Evolutionary conservation across 2,329 filamentous ascomycete genomes (phyloP).

Genomic region (Aureobasidium uvarum): DNA sequence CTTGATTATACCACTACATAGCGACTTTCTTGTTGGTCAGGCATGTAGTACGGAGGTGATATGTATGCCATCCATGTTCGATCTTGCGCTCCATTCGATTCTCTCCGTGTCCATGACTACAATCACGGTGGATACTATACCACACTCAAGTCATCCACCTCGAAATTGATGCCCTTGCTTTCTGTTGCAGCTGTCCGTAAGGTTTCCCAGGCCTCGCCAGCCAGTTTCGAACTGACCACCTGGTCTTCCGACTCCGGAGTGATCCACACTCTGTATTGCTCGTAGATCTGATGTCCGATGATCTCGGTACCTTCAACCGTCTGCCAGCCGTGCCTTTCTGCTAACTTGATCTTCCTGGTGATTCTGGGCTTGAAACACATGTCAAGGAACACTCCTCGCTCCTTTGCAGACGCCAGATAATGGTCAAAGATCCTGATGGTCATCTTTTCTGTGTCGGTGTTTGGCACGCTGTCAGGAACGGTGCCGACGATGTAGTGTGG

Average conservation of each 20-base stretch:
- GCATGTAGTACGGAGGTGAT: no score
- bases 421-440: slow-evolving; percentile 34
- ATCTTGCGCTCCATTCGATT: no score
- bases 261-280: slow-evolving; percentile 44
- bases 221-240: neutral
- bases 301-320: slow-evolving; percentile 44
- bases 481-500: slow-evolving; percentile 44
- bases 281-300: slow-evolving; percentile 45
- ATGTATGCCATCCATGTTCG: no score
- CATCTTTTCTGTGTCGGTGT: slow-evolving; percentile 35
- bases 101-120: no score
- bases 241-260: neutral
- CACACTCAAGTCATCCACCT: neutral
- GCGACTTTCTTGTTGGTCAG: no score
- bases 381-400: slow-evolving; percentile 42
- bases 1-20: neutral
- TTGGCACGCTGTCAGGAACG: slow-evolving; percentile 41
- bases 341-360: slow-evolving; percentile 42
- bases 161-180: slow-evolving; percentile 12
- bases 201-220: neutral
- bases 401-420: slow-evolving; percentile 32
- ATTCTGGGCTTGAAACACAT: slow-evolving; percentile 47
- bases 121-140: neutral
- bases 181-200: slow-evolving; percentile 10
- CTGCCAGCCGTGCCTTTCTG: slow-evolving; percentile 39